phyloP scores from a whole-genome alignment of 2,329 filamentous ascomycete species.

The Penicillium paneum region DNA sequence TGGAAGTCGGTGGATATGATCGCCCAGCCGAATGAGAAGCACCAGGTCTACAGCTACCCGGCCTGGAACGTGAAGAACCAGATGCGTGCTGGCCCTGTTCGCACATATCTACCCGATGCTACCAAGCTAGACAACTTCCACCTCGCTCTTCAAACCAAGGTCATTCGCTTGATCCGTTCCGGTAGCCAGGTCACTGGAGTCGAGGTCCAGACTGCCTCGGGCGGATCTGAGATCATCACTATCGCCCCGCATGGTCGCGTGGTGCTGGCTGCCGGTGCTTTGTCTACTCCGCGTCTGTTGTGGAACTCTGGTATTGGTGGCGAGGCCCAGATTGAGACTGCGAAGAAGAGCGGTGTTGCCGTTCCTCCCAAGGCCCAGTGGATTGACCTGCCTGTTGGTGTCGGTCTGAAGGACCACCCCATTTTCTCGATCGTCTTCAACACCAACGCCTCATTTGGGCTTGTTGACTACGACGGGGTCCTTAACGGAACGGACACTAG shows the following conservation, averaged over 20 bases:
- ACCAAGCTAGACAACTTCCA: slow-evolving; percentile 62
- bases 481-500: slow-evolving; percentile 18
- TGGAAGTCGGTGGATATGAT: slow-evolving; percentile 65
- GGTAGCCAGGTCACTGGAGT: slow-evolving; percentile 60
- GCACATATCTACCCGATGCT: slow-evolving; percentile 66
- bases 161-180: slow-evolving; percentile 63
- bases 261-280: slow-evolving; percentile 65
- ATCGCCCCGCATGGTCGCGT: slow-evolving; percentile 62
- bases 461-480: slow-evolving; percentile 17
- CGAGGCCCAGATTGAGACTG: slow-evolving; percentile 45
- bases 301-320: slow-evolving; percentile 69
- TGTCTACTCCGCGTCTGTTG: slow-evolving; percentile 67
- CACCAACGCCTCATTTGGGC: slow-evolving; percentile 20
- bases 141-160: slow-evolving; percentile 63
- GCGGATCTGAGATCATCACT: slow-evolving; percentile 59
- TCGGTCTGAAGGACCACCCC: slow-evolving; percentile 48
- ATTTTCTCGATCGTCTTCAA: slow-evolving; percentile 23
- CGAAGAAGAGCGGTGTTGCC: slow-evolving; percentile 43
- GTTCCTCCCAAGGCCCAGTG: slow-evolving; percentile 46
- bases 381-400: slow-evolving; percentile 53
- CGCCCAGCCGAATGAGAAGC: slow-evolving; percentile 59
- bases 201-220: slow-evolving; percentile 23
- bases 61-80: slow-evolving; percentile 66
- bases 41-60: slow-evolving; percentile 61
- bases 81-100: slow-evolving; percentile 66